Conservation (phyloP, 225 moss, liverwort and hornwort species). For the Pseudisothecium myosuroides region DNA sequence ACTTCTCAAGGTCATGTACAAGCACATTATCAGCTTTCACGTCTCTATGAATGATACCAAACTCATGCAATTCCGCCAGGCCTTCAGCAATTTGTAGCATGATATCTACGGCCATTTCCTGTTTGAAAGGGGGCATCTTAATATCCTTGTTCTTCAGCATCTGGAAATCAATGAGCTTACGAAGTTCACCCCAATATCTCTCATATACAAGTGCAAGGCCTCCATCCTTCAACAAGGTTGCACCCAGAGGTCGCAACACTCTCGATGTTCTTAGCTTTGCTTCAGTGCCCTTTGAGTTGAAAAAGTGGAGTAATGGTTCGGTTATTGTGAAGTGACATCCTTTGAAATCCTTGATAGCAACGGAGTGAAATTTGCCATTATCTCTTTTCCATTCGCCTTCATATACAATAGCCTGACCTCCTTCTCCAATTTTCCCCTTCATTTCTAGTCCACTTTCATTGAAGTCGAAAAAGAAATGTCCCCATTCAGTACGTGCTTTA, state of each 20-base stretch:
- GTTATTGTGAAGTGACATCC: rapidly evolving
- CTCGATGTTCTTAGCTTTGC: neutral
- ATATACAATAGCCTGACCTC: rapidly evolving
- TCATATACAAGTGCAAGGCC: neutral
- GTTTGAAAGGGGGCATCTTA: neutral
- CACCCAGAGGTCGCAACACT: neutral
- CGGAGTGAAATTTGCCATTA: neutral
- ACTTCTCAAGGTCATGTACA: neutral
- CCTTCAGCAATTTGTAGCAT: neutral
- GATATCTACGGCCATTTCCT: neutral
- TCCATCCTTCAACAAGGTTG: neutral
- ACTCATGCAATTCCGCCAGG: neutral
- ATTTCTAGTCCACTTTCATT: neutral
- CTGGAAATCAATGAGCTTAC: neutral
- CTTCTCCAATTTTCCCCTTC: rapidly evolving
- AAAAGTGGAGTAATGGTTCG: rapidly evolving
- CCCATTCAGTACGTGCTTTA: neutral
- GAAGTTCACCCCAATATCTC: neutral
- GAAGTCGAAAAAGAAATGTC: neutral
- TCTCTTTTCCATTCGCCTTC: neutral
- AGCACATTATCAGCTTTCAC: rapidly evolving
- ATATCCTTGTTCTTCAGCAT: neutral
- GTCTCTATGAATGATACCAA: neutral
- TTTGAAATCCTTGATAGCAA: neutral
- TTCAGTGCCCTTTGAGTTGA: neutral